Conservation (phyloP, 305 asterid genomes). For the Fraxinus paxiana region DNA sequence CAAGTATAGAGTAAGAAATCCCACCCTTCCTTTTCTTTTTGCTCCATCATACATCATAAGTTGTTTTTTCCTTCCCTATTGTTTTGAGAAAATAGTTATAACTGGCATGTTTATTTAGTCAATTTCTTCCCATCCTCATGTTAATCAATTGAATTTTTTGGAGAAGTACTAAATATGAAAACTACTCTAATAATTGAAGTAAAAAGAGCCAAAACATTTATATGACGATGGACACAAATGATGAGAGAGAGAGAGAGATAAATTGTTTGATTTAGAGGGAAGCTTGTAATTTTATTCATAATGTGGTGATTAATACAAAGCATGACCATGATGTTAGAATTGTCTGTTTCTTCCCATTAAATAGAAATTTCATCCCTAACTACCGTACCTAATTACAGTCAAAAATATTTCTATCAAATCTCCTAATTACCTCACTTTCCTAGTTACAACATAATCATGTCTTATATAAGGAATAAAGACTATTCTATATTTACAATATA, state of each 20-base stretch:
- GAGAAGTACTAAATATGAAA: slow-evolving; percentile 1
- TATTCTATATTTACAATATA: no score
- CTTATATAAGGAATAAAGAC: not conserved
- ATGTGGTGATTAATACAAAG: not conserved
- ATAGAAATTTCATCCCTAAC: no score
- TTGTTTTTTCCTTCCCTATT: not conserved
- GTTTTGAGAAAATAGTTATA: not conserved
- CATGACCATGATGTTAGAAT: not conserved
- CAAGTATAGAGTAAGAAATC: not conserved
- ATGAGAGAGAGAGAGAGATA: not conserved
- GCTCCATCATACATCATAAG: not conserved
- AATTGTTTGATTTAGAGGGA: not conserved
- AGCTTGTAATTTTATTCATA: not conserved
- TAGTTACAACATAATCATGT: not conserved
- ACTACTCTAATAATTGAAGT: not conserved
- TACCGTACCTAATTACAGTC: not conserved
- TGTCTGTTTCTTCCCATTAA: no score
- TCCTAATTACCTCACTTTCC: not conserved
- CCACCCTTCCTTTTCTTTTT: not conserved
- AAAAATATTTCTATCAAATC: not conserved
- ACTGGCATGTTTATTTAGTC: not conserved
- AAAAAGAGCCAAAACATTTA: not conserved
- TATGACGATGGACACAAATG: not conserved
- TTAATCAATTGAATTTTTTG: not conserved
- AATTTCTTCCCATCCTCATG: not conserved